Percentiles rank a stretch among this genome's conserved stretches.
phyloP scores from a whole-genome alignment of 2,329 filamentous ascomycete species.

The Epichloe sibirici region DNA sequence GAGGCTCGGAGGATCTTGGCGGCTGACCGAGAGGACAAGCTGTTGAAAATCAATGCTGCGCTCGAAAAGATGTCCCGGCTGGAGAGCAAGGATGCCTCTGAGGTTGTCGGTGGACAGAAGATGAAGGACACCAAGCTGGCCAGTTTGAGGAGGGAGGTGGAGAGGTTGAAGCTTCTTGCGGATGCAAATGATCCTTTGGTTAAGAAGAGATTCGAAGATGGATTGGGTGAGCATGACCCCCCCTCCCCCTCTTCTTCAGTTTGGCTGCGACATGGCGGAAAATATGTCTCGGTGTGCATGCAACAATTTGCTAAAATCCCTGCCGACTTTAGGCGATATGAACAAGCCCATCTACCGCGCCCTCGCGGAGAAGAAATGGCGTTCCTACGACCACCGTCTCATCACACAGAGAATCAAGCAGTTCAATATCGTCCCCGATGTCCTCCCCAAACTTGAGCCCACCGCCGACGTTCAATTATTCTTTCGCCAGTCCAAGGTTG shows the following conservation, averaged over 20 bases:
- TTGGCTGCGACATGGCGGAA: no score
- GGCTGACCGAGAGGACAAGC: conserved; percentile 69
- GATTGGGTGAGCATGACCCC: conserved; percentile 51
- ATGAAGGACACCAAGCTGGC: conserved; percentile 55
- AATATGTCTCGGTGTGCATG: no score
- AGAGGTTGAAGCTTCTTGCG: conserved; percentile 73
- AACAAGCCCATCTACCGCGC: conserved; percentile 90
- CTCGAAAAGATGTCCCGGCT: conserved; percentile 56
- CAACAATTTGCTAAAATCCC: background rate
- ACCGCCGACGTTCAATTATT: conserved; percentile 68
- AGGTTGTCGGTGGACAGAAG: conserved; percentile 48
- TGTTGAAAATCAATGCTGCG: conserved; percentile 58
- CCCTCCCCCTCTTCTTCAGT: background rate
- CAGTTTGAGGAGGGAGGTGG: conserved; percentile 60
- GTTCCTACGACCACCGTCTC: conserved; percentile 64
- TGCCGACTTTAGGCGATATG: conserved; percentile 61
- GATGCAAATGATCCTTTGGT: conserved; percentile 93
- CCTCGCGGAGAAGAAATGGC: conserved; percentile 82
- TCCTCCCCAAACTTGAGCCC: conserved; percentile 70
- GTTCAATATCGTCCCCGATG: conserved; percentile 78
- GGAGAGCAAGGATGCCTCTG: conserved; percentile 42
- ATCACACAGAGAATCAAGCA: conserved; percentile 77
- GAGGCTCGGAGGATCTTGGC: conserved; percentile 77
- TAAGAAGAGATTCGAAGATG: conserved; percentile 90
- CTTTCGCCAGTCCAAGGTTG: conserved; percentile 59